Evolutionary conservation across 148 eudicot genomes (phyloP), one percentile per base, ranked within the genome.

Genomic region (Fagopyrum homotropicum): DNA sequence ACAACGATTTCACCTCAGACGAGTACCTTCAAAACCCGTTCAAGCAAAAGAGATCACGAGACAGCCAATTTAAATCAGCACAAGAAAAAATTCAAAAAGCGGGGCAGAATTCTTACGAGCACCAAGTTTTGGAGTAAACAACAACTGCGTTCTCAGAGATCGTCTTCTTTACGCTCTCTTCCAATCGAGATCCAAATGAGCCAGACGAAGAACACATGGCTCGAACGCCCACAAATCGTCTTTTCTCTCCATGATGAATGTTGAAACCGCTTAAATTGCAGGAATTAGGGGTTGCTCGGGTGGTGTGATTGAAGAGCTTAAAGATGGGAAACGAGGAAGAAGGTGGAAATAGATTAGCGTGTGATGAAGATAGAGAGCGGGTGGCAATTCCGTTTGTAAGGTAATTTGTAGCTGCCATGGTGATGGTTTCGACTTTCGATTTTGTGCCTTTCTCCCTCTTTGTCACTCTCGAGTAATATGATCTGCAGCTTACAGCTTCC

Each of bases 111-210:
- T 81, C 98, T 84, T 80, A 93, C 98, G 97, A 89, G 54, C 98
- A 91, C 95, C 95, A 93, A n/a, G 86, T 74, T 82, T 93, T 93
- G 71, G 98, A 93, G 84, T 94, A 94, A 79, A 91, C 96, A 76
- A 94, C 98, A 73, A 94, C 92, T 16, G 96, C 91, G 73, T 94
- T 94, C 1, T 90, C 93, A 19, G 54, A 52, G 4, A 91, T 64
- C 3, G 96, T 90, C 80, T 88, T 87, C 83, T 87, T 91, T 55
- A 94, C 88, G 6, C 78, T 83, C 17, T 90, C 97, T 68, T 91
- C 98, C 69, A 91, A 75, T 45, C 92, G 79, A 68, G 96, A 83
- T 73, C 96, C 97, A 69, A 86, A 91, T 1, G 92, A 86, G 46
- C 84, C 75, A 12, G 97, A 77, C 6, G 79, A 75, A 0, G 81